Conservation (phyloP, 2,329 filamentous ascomycete species). For the Clonostachys sp. region DNA sequence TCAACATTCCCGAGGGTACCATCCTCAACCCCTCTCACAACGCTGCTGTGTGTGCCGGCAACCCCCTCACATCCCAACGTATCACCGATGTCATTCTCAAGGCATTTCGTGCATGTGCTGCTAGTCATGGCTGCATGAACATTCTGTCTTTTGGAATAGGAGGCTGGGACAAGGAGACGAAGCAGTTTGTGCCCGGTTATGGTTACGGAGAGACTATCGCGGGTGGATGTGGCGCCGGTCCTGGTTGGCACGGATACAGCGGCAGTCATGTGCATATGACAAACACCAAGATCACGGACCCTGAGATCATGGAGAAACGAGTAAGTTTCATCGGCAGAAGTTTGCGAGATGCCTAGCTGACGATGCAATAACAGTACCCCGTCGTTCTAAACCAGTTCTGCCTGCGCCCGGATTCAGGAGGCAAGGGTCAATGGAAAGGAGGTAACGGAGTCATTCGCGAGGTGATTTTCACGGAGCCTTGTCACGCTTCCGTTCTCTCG, state of each 20-base stretch:
- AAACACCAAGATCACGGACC: slow-evolving; percentile 68
- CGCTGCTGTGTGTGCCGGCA: slow-evolving; percentile 79
- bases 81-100: slow-evolving; percentile 81
- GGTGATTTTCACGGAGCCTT: slow-evolving; percentile 71
- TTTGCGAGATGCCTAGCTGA: neutral
- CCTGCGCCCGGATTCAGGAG: neutral
- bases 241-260: slow-evolving; percentile 65
- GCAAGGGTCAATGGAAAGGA: slow-evolving; percentile 48
- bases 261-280: slow-evolving; percentile 83
- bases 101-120: slow-evolving; percentile 75
- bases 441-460: slow-evolving; percentile 73
- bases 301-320: slow-evolving; percentile 25
- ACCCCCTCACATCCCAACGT: slow-evolving; percentile 75
- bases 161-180: slow-evolving; percentile 56
- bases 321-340: neutral
- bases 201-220: slow-evolving; percentile 83
- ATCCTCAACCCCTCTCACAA: slow-evolving; percentile 73
- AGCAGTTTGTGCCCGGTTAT: slow-evolving; percentile 49
- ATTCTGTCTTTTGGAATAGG: slow-evolving; percentile 83
- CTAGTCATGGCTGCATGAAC: slow-evolving; percentile 77
- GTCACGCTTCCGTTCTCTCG: slow-evolving; percentile 71
- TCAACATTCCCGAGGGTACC: slow-evolving; percentile 66
- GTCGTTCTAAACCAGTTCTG: neutral
- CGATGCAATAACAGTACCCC: neutral
- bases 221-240: slow-evolving; percentile 68